Evolutionary conservation across 768 basidiomycete genomes (phyloP), one percentile per base, ranked within the genome.

Genomic region (Auriculariales sp.): DNA sequence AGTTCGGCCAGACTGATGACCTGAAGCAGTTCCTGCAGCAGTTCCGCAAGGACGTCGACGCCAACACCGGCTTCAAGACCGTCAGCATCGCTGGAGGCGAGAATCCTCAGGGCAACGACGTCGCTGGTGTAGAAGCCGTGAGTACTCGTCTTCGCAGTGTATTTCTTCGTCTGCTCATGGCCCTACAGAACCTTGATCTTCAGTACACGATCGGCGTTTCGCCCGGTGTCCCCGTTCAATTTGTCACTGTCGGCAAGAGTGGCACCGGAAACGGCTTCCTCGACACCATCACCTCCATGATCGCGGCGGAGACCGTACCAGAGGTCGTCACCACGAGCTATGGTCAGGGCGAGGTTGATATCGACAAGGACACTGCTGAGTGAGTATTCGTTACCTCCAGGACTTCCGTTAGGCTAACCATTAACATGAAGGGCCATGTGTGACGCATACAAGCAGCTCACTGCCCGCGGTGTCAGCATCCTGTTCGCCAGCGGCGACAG

Each of bases 181-280:
- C 4, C 19, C 10, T 42, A 10, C 32, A 57, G 62, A 58, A 65
- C 52, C 57, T 68, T 15, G 67, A 68, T 49, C 64, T 59, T 15
- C 63, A 68, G 39, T 66, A 64, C 50, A 66, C 67, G 17, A 52
- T 66, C 33, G 65, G 65, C n/a, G 31, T 67, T 30, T 59, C 63
- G 4, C 53, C 59, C 10, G 57, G 56, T 48, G 57, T 64, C 9
- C 61, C 62, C 19, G 55, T 54, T 3, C 58, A 59, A 3, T 62
- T 62, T 49, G 51, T 63, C 32, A 59, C 59, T 12, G 61, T 61
- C 29, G 59, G 60, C 49, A 29, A 52, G 24, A 35, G 50, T 27
- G 58, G 58, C 33, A 52, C 56, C 51, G 32, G 59, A 22, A 54
- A 58, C 59, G 53, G 53, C 35, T 31, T 56, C 54, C 54, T 62